Evolutionary conservation across 192 early-diverging fungal species (phyloP).

Genomic region (Rhizophagus sp.): DNA sequence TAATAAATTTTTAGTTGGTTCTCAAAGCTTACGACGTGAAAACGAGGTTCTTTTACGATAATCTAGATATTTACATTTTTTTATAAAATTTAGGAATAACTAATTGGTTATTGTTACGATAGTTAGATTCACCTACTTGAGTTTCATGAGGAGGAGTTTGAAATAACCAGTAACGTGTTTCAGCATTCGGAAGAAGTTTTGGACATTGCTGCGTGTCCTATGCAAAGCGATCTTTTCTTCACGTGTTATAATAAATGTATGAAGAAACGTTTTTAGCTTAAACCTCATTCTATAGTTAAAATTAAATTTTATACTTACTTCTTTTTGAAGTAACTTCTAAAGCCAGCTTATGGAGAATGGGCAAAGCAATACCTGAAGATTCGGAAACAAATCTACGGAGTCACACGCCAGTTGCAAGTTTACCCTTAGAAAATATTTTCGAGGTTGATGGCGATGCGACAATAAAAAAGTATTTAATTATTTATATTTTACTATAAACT

Average conservation of each 20-base stretch:
- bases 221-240: slow-evolving; percentile 58
- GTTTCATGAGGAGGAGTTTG: slow-evolving; percentile 72
- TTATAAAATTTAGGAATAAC: neutral
- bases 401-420: slow-evolving; percentile 22
- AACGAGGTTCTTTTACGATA: slow-evolving; percentile 55
- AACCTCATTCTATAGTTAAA: neutral
- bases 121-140: slow-evolving; percentile 69
- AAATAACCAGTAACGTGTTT: slow-evolving; percentile 59
- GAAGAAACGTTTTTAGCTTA: neutral
- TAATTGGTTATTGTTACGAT: neutral
- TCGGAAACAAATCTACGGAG: slow-evolving; percentile 33
- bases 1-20: slow-evolving; percentile 74
- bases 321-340: neutral
- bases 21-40: slow-evolving; percentile 52
- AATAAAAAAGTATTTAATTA: slow-evolving; percentile 12
- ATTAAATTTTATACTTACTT: neutral
- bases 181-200: slow-evolving; percentile 67
- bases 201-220: slow-evolving; percentile 63
- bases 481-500: no score
- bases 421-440: slow-evolving; percentile 35
- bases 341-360: slow-evolving; percentile 34
- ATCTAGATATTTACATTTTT: neutral
- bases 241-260: slow-evolving; percentile 56
- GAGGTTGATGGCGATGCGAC: slow-evolving; percentile 30
- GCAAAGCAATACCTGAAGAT: slow-evolving; percentile 25